Evolutionary conservation across 1,284 basidiomycete genomes (phyloP).

Genomic region (Ganoderma multipileum): DNA sequence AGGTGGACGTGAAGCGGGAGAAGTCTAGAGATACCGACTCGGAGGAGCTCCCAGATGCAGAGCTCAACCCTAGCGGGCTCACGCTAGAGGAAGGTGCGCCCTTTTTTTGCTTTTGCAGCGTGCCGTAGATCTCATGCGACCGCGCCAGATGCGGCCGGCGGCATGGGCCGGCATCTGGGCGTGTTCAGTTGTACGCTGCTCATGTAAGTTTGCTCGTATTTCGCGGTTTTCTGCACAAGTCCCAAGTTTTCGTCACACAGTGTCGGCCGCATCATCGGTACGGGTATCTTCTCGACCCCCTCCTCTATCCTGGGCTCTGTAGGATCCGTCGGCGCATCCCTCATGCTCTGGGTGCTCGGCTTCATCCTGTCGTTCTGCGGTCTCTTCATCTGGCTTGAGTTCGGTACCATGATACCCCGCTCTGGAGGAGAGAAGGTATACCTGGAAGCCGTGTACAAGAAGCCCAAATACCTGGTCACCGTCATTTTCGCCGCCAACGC

Average conservation of each 20-base stretch:
- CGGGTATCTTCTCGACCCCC: conserved; percentile 70
- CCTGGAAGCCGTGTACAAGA: conserved; percentile 71
- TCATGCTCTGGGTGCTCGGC: conserved; percentile 77
- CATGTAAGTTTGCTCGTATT: conserved; percentile 30
- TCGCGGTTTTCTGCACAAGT: background rate
- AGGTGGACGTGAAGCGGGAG: conserved; percentile 20
- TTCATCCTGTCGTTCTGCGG: conserved; percentile 67
- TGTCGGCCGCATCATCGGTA: conserved; percentile 63
- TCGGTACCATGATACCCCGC: conserved; percentile 63
- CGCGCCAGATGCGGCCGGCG: conserved; percentile 37
- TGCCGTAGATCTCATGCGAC: background rate
- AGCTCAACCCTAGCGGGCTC: conserved; percentile 28
- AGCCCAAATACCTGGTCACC: conserved; percentile 66
- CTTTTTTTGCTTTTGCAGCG: background rate
- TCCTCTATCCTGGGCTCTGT: conserved; percentile 67
- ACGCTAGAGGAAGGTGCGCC: conserved; percentile 30
- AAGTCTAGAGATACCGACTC: conserved; percentile 23
- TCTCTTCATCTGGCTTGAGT: conserved; percentile 74
- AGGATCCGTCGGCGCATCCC: conserved; percentile 67
- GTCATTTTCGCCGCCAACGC: conserved; percentile 67
- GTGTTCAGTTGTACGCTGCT: conserved; percentile 42
- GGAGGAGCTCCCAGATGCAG: conserved; percentile 17
- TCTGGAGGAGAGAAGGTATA: conserved; percentile 82
- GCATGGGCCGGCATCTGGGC: conserved; percentile 41
- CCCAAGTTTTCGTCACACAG: conserved; percentile 31